Evolutionary conservation across 495 filamentous ascomycete genomes (phyloP), one percentile per base, ranked within the genome.

Genomic region (Aspergillus indologenus): DNA sequence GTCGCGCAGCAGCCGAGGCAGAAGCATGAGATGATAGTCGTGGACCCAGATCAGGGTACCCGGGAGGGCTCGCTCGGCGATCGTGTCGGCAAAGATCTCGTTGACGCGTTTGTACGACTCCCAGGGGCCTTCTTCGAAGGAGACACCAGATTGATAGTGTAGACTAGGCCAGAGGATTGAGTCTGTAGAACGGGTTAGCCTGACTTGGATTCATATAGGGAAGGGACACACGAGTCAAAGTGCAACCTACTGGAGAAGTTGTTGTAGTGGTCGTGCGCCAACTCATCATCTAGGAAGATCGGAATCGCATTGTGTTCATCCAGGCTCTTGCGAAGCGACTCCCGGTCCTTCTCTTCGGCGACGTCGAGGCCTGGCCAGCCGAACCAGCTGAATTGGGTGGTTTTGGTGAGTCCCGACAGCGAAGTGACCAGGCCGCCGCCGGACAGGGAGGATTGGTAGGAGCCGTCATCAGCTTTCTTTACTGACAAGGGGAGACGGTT

Each of bases 81-180:
- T 81, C 0, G 83, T 79, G 71, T 90, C 87, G 20, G 93, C 93
- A 63, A 98, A 98, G 17, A 91, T 70, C 46, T 84, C 82, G 65
- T 96, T 98, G 19, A 92, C 92, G 59, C 91, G 85, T 51, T 80
- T 79, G 78, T 98, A 98, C 43, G 91, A 91, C 20, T 84, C 76
- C 92, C 93, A 96, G 4, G 89, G 84, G 8, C 81, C 85, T 69
- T 96, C 91, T 67, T 94, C 86, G 71, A 96, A 96, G 40, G 83
- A 88, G 53, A 96, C 91, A 51, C 90, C 91, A 14, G 91, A 90
- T 67, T 96, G 92, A 72, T 96, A 98, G 77, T 96, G 93, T 68
- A 98, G 91, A 14, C 96, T 85, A 4, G 93, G 93, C 93, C 93
- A 98, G 29, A 96, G 83, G 62, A 96, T 96, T 1, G 89, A 90